Evolutionary conservation across 2,329 filamentous ascomycete genomes (phyloP).

Genomic region (Tolypocladium amazonense): DNA sequence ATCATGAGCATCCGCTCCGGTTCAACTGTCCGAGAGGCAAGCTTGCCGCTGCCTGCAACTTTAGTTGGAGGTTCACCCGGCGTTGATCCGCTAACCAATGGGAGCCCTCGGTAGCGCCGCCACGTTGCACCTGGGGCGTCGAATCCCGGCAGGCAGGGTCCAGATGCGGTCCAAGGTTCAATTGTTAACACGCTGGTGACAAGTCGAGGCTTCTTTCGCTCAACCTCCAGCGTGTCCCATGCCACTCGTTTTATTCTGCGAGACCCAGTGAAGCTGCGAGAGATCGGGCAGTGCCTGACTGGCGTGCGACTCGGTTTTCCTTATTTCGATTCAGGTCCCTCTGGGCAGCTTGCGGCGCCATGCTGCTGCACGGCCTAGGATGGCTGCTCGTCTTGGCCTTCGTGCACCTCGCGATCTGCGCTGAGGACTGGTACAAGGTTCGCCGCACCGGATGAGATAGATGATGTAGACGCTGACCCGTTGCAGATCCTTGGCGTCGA

Average conservation of each 20-base stretch:
- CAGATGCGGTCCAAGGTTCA: neutral
- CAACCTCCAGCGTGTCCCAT: conserved; percentile 1
- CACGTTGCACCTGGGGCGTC: neutral
- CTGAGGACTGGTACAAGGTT: conserved; percentile 74
- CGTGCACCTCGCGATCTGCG: conserved; percentile 43
- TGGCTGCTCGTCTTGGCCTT: conserved; percentile 42
- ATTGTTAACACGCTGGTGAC: conserved; percentile 26
- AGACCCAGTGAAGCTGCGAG: neutral
- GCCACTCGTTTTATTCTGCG: neutral
- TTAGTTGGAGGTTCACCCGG: conserved; percentile 10
- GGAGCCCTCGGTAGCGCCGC: conserved; percentile 8
- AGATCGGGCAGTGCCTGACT: neutral
- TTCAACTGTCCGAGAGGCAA: neutral
- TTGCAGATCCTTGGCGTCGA: conserved; percentile 66
- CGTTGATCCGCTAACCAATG: conserved; percentile 12
- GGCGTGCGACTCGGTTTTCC: neutral
- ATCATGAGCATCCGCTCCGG: neutral
- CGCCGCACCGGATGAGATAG: conserved; percentile 1
- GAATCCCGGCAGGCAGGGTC: neutral
- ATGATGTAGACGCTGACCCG: neutral
- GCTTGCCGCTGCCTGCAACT: neutral
- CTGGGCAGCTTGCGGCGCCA: conserved; percentile 19
- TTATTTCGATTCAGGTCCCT: conserved; percentile 2
- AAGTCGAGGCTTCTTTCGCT: neutral
- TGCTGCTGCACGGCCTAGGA: conserved; percentile 41